Evolutionary conservation across 768 basidiomycete species (phyloP), one percentile per base, ranked within the genome.

Genomic region (Rhodotorula toruloides): DNA sequence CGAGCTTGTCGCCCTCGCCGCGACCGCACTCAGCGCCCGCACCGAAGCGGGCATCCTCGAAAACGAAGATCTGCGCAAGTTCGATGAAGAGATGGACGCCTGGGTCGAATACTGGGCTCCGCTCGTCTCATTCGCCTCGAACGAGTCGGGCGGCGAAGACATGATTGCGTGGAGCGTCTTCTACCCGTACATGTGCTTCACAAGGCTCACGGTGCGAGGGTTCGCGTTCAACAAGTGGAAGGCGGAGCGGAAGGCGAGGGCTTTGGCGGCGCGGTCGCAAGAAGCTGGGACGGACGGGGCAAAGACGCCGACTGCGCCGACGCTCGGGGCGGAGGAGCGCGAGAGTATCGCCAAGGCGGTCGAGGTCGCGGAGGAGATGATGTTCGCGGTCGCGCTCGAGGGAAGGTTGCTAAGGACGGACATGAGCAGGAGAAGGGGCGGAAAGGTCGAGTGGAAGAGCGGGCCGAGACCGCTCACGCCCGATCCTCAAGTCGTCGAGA

Each of bases 31-130:
- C 36, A 22, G 22, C 19, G 40, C 60, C 2, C 62, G 66, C 2
- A 43, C 47, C n/a, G 70, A 65, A 39, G 34, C 54, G 48, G 70
- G 63, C 27, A 19, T 54, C 9, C 55, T 65, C 42, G 54, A 62
- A 16, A 49, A 42, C 5, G 70, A 58, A 3, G 60, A 64, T 9
- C 44, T 67, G 10, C 27, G 27, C 1, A 31, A 37, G 13, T 68
- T 58, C 27, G 66, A 72, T 31, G 59, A 65, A 19, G 70, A 68
- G 36, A 27, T 58, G 47, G 54, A 61, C 1, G n/a, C 44, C 4
- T 72, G 70, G 70, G 7, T 17, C n/a, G 70, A 61, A 32, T 67
- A 72, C 48, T 72, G 70, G 70, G 46, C 55, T 10, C 70, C 70
- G 19, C 37, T 65, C 4, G 50, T 72, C 19, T 42, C 52, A 3